These are phyloP conservation scores for Talaromyces stipitatus DNA, from an alignment of 495 filamentous ascomycete genomes.

Conservation along the genomic window DNA sequence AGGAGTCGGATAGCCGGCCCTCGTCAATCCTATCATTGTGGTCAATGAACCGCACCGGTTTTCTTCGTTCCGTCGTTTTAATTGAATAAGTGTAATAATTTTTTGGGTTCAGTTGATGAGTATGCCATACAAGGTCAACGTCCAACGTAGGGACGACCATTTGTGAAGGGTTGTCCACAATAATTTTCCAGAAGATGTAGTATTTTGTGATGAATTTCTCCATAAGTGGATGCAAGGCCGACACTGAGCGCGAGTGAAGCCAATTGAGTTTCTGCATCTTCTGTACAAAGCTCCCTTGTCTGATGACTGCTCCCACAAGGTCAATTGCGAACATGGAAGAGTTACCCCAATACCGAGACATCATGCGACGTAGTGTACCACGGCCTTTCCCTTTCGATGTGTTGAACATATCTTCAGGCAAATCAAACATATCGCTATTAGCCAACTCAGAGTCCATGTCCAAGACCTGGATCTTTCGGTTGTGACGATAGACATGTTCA, in stretches of 20 bases:
- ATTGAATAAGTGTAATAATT: slow-evolving; percentile 54
- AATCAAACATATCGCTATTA: background rate
- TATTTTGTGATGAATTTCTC: slow-evolving; percentile 61
- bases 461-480: background rate
- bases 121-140: slow-evolving; percentile 76
- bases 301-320: slow-evolving; percentile 68
- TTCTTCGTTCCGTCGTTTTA: background rate
- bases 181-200: slow-evolving; percentile 58
- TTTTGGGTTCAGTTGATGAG: slow-evolving; percentile 54
- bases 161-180: slow-evolving; percentile 42
- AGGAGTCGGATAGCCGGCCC: slow-evolving; percentile 48
- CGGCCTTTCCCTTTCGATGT: background rate
- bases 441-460: background rate
- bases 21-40: slow-evolving; percentile 83
- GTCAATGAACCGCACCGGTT: slow-evolving; percentile 48
- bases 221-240: slow-evolving; percentile 50
- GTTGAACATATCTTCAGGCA: too few relatives aligned
- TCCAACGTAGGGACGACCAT: slow-evolving; percentile 76
- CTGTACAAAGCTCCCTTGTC: slow-evolving; percentile 70
- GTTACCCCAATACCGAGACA: slow-evolving; percentile 77
- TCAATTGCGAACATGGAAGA: slow-evolving; percentile 62
- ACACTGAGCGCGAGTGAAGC: slow-evolving; percentile 56
- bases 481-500: background rate
- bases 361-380: slow-evolving; percentile 54
- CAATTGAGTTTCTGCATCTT: slow-evolving; percentile 78